phyloP scores from a whole-genome alignment of 2,329 filamentous ascomycete genomes.

The Penicillium crustosum region DNA sequence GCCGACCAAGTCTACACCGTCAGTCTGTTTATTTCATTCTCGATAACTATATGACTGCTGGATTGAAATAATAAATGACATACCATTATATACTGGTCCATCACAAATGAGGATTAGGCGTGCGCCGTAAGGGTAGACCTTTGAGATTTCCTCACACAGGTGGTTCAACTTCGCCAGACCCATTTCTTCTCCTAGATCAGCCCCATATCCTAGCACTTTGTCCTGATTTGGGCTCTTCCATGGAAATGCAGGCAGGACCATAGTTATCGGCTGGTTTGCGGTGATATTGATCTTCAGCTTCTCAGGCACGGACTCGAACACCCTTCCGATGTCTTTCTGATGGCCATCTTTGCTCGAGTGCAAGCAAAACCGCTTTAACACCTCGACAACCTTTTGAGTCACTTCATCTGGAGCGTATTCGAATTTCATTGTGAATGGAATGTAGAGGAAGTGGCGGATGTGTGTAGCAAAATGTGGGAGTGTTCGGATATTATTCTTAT shows the following conservation, averaged over 20 bases:
- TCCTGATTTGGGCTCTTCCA: constrained; percentile 10
- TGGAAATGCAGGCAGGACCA: constrained; percentile 11
- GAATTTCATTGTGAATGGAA: constrained; percentile 1
- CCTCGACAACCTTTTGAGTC: neutral
- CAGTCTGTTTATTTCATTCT: neutral
- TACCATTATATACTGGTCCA: constrained; percentile 11
- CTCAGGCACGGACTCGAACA: constrained; percentile 2
- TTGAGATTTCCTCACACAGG: constrained; percentile 9
- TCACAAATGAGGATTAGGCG: constrained; percentile 10
- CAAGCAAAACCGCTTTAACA: constrained; percentile 5
- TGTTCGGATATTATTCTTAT: neutral
- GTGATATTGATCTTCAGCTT: constrained; percentile 7
- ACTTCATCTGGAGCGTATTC: constrained; percentile 8
- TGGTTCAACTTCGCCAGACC: constrained; percentile 10
- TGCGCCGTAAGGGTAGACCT: constrained; percentile 10
- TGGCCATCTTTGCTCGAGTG: constrained; percentile 1
- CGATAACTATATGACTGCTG: neutral
- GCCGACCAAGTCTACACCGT: constrained; percentile 9
- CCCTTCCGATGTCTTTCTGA: constrained; percentile 2
- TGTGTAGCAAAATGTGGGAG: neutral
- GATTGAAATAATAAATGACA: neutral
- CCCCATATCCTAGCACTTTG: constrained; percentile 5
- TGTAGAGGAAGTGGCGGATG: neutral
- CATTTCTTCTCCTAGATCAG: constrained; percentile 9
- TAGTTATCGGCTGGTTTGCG: constrained; percentile 6